Base-by-base conservation (phyloP, 73 alveolate genomes). In the Symbiodinium natans region DNA sequence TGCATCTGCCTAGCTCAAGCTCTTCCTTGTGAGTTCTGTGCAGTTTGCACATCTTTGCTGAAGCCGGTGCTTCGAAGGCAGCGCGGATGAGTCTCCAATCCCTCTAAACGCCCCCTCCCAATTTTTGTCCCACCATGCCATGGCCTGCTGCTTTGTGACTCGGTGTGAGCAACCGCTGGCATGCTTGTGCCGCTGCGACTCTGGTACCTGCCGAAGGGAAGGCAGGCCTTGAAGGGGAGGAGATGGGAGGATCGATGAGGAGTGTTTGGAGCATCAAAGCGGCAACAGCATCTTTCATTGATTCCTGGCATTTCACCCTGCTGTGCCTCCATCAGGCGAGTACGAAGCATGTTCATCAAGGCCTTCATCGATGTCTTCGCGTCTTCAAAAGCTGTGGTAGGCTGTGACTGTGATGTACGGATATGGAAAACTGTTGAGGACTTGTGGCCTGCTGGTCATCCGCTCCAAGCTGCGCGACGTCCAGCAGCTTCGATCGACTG, bases 121-220 rank as follows among this genome's bases (percentile, higher is more conserved):
- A n/a, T n/a, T n/a, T n/a, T n/a, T n/a, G n/a, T n/a, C n/a, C n/a
- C n/a, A n/a, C n/a, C n/a, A n/a, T n/a, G n/a, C n/a, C 39, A 63
- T 63, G 34, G 96, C 97, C 97, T 90, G 97, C 41, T 68, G 97
- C 68, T 90, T 90, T 48, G 97, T 90, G 41, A 90, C 97, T 40
- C 97, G 87, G 48, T 90, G 97, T 31, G 97, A 73, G 34, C 97
- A 90, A 13, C 97, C 97, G 36, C 89, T 90, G 77, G 82, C 97
- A n/a, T 90, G 97, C 88, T 90, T 90, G 31, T 63, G 43, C 31
- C 97, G 87, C 41, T 90, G 97, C 33, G 97, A 90, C 36, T 90
- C 97, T 9, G 97, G 97, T 5, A 71, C 97, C 97, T 90, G 86
- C 33, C n/a, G n/a, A n/a, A n/a, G n/a, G n/a, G n/a, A n/a, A n/a